A percentile compares a stretch with the other conserved stretches of the same genome.
Evolutionary conservation across 2,329 filamentous ascomycete species (phyloP).

Genomic region (Venturia aucupariae): DNA sequence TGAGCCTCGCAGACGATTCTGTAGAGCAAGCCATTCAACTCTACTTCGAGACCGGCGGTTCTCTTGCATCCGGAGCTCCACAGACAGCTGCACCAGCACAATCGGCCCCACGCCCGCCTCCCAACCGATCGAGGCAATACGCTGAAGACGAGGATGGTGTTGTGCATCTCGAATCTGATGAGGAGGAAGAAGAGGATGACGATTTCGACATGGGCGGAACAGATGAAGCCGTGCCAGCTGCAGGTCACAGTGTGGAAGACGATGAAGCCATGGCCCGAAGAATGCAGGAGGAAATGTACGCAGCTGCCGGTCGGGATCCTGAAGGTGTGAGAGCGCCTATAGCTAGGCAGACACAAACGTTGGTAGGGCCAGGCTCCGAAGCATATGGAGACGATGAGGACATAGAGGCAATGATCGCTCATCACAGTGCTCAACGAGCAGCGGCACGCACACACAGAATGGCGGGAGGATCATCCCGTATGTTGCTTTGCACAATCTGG

Average conservation of each 20-base stretch:
- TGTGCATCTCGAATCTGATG: constrained; percentile 70
- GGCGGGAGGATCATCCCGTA: not conserved
- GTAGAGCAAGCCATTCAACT: constrained; percentile 79
- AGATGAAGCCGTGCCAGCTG: not conserved
- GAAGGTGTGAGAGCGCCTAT: constrained; percentile 81
- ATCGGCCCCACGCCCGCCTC: constrained; percentile 23
- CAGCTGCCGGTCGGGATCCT: constrained; percentile 29
- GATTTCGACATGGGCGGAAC: constrained; percentile 27
- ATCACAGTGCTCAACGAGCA: constrained; percentile 49
- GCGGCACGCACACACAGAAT: constrained; percentile 21
- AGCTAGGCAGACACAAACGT: constrained; percentile 79
- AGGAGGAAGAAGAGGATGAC: constrained; percentile 49
- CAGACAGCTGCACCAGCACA: constrained; percentile 15
- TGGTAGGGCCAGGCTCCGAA: constrained; percentile 63
- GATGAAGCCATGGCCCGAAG: constrained; percentile 89
- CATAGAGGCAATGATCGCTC: constrained; percentile 52
- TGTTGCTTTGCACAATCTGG: constrained; percentile 17
- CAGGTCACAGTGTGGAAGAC: constrained; percentile 47
- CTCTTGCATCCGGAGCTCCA: constrained; percentile 26
- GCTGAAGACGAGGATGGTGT: constrained; percentile 47
- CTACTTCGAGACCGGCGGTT: constrained; percentile 70
- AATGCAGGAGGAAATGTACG: constrained; percentile 86
- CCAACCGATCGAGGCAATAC: constrained; percentile 28
- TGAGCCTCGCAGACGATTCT: constrained; percentile 76
- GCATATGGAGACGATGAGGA: constrained; percentile 39